Evolutionary conservation across 352 stramenopile genomes (phyloP), one percentile per base, ranked within the genome.

Genomic region (Globisporangium takayamanum): DNA sequence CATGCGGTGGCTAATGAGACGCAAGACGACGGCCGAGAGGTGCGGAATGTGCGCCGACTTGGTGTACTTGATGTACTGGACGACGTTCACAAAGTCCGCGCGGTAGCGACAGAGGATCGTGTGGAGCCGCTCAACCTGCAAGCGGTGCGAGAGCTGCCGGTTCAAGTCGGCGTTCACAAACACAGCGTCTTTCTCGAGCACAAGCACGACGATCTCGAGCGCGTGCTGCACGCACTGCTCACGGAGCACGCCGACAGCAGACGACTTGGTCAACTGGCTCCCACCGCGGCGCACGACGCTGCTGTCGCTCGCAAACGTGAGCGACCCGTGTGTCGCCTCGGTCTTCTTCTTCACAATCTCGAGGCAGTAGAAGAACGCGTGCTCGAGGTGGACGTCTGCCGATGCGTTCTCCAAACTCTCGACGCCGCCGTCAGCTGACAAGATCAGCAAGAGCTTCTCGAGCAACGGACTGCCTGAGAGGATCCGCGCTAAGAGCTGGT

Each of bases 1-100:
- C 56, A 92, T 80, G 8, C 80, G 78, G 15, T 74, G 69, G 60
- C 84, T 94, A 42, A 94, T 74, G 14, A 79, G 59, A 28, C 77
- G 77, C 39, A 94, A 57, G 53, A 94, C 80, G 22, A 79, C 79
- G 5, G 76, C 70, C 18, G 84, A 91, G 5, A 92, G 55, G 41
- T 89, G 69, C 8, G 84, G 71, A 28, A 94, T 91, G 48, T 87
- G 76, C 20, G 70, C 59, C 10, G 76, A 80, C 68, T 92, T 89
- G 16, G 76, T 84, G 66, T 90, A 94, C 64, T 89, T 86, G 56
- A 94, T 80, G 66, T 92, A 94, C 70, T 89, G 80, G 52, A 87
- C 67, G 58, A 94, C 82, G 51, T 76, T 86, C 37, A 94, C 80
- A 53, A 94, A 88, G 50, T 91, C 80, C 14, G 72, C 57, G 5